Conservation (phyloP, 2,329 filamentous ascomycete genomes). For the Venturia carpophila region DNA sequence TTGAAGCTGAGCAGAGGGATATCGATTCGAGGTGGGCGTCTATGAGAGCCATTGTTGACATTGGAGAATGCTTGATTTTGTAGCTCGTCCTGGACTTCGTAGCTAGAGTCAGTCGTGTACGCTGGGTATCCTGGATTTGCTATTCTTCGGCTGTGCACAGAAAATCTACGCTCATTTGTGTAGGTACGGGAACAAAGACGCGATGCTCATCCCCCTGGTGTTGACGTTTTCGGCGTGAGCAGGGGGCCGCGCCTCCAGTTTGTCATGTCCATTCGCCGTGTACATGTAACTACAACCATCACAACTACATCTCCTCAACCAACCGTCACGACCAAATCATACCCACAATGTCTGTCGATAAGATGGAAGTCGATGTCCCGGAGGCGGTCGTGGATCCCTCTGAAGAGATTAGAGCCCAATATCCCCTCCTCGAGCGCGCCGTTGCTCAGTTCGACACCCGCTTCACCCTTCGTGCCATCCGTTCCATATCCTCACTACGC, state of each 20-base stretch:
- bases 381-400: conserved; percentile 12
- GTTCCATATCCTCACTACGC: conserved; percentile 90
- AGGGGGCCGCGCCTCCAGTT: not conserved
- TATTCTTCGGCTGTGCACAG: not conserved
- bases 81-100: not conserved
- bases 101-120: not conserved
- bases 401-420: conserved; percentile 90
- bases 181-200: not conserved
- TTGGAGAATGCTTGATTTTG: conserved; percentile 20
- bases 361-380: conserved; percentile 17
- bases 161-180: not conserved
- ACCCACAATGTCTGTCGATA: conserved; percentile 17
- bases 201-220: not conserved
- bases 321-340: not conserved
- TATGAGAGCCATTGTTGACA: conserved; percentile 34
- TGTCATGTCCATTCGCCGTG: not conserved
- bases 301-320: not conserved
- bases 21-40: conserved; percentile 45
- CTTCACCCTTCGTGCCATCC: conserved; percentile 87
- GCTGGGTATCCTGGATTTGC: not conserved
- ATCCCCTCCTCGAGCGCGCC: conserved; percentile 81
- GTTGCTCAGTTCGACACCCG: conserved; percentile 89
- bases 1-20: conserved; percentile 41
- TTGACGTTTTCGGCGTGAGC: conserved; percentile 2
- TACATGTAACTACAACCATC: not conserved